Evolutionary conservation across 805 yeast genomes (phyloP).

Genomic region (Candida orba): DNA sequence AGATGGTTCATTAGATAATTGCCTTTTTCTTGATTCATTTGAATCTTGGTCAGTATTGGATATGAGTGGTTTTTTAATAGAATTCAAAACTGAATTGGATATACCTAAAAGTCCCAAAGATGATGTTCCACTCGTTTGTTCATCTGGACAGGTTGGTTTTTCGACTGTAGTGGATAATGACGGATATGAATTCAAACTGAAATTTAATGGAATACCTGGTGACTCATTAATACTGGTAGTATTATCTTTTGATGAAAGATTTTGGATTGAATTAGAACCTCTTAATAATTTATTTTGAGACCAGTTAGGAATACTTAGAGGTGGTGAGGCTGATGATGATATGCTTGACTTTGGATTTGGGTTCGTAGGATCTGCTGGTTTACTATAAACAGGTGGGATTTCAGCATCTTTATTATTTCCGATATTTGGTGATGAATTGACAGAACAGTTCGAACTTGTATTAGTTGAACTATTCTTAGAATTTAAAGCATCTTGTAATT

Average conservation of each 20-base stretch:
- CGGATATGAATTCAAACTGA: too few species aligned
- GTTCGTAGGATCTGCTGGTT: background rate
- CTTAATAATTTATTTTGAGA: slow-evolving; percentile 4
- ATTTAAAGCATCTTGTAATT: slow-evolving; percentile 2
- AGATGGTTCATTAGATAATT: too few species aligned
- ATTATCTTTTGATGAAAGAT: too few species aligned
- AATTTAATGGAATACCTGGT: background rate
- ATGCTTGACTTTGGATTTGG: too few species aligned
- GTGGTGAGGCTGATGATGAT: background rate
- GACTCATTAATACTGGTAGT: background rate
- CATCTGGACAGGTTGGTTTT: background rate
- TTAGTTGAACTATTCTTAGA: background rate
- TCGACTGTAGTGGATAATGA: too few species aligned
- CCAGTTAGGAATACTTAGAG: slow-evolving; percentile 3
- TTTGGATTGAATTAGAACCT: background rate
- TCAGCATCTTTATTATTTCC: background rate
- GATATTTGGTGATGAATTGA: background rate
- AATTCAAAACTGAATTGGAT: background rate
- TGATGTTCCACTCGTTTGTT: background rate
- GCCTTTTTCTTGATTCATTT: background rate
- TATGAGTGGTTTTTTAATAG: background rate
- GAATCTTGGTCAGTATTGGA: background rate
- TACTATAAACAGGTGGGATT: background rate
- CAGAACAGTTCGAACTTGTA: background rate
- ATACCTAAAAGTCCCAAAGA: background rate